Conservation (phyloP, 202 grass and related monocot species). For the Dendrocalamus latiflorus region DNA sequence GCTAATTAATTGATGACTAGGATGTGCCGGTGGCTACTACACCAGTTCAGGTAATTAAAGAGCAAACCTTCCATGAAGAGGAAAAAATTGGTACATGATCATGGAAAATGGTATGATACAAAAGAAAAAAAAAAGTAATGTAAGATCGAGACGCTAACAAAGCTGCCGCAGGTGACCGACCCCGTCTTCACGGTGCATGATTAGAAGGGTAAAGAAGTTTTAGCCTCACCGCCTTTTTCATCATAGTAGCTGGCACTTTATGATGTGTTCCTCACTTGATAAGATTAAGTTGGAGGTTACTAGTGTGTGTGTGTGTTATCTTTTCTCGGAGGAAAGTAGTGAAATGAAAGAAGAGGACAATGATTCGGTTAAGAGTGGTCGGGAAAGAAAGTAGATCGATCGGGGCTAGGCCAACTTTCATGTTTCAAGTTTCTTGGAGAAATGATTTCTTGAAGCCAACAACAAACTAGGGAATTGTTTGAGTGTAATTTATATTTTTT, state of each 20-base stretch:
- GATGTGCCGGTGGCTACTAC: neutral
- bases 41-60: neutral
- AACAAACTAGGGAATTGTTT: neutral
- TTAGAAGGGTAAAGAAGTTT: neutral
- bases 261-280: neutral
- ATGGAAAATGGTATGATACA: too few species aligned
- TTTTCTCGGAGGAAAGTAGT: slow-evolving; percentile 20
- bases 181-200: neutral
- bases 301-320: neutral
- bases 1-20: neutral
- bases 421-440: neutral
- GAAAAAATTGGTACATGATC: neutral
- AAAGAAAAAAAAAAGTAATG: too few species aligned
- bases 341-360: slow-evolving; percentile 1
- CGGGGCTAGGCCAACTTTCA: neutral
- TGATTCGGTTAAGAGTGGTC: slow-evolving; percentile 29
- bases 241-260: neutral
- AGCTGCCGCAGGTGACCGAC: too few species aligned
- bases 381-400: slow-evolving; percentile 5
- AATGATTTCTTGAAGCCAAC: neutral
- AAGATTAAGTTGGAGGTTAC: neutral
- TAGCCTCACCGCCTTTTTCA: neutral
- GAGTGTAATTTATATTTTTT: too few species aligned
- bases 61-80: too few species aligned
- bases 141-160: neutral